Base-by-base conservation (phyloP, 192 early-diverging fungal genomes). In the Mortierella alpina region DNA sequence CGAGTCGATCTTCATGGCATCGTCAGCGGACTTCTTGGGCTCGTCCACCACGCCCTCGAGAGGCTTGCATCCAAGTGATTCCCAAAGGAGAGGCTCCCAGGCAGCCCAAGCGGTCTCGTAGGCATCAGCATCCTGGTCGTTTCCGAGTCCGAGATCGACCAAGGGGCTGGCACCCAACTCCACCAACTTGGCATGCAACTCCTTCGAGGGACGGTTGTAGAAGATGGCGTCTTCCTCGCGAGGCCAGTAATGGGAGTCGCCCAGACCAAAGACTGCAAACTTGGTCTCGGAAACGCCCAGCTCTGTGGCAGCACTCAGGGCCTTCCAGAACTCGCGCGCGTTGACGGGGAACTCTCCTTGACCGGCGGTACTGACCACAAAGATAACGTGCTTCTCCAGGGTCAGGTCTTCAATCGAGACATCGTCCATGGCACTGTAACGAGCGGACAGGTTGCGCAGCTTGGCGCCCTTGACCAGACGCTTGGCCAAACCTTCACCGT, bases 211-310 rank as follows among this genome's bases (percentile, higher is more conserved):
- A 88, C 96, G 96, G 86, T 94, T 94, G 83, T 94, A 99, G 84
- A 94, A 97, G 64, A 94, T 88, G 52, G 91, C 91, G 75, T 98
- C 96, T 74, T 94, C 95, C 48, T 88, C 92, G 46, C 93, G 90
- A 50, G 96, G 96, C 97, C 97, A 98, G 92, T 98, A 98, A 82
- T 96, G 94, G 56, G 92, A 88, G 82, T 99, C 97, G 77, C 97
- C 96, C 64, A 99, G 76, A 47, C 92, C 96, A 87, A 98, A 95
- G 56, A 99, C 91, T 5, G 92, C 87, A 83, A 88, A 95, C 60
- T 88, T 82, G 46, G 93, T 91, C 52, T 90, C 91, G 57, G 78
- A 85, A 51, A 97, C 82, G 48, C 86, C 86, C 14, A 90, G 58
- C 61, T 91, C 90, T 39, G 88, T 87, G 18, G 91, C 84, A 2